A percentile compares a stretch with the other conserved stretches of the same genome.
Evolutionary conservation across 2,329 filamentous ascomycete genomes (phyloP).

Genomic region (Pseudohalonectria lignicola): DNA sequence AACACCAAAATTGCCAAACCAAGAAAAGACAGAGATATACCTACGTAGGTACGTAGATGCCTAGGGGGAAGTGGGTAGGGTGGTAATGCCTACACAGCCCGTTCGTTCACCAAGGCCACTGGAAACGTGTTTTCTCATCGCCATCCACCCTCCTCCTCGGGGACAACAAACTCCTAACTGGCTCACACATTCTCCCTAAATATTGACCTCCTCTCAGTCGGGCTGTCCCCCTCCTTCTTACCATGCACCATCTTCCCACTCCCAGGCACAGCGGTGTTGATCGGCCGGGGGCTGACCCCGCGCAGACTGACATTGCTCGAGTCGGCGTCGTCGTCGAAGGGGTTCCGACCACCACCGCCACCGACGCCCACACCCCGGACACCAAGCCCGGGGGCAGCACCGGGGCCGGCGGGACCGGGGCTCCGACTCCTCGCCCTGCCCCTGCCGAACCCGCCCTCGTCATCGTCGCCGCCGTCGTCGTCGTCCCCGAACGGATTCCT

Average conservation of each 20-base stretch:
- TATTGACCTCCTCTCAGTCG: slow-evolving; percentile 57
- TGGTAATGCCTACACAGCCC: too few relatives aligned
- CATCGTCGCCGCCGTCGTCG: slow-evolving; percentile 13
- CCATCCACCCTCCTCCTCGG: too few relatives aligned
- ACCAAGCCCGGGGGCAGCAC: slow-evolving; percentile 21
- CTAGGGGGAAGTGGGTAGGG: too few relatives aligned
- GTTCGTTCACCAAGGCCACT: too few relatives aligned
- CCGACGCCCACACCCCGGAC: slow-evolving; percentile 30
- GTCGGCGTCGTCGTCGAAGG: slow-evolving; percentile 56
- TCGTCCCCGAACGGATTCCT: background rate
- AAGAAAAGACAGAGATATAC: too few relatives aligned
- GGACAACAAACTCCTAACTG: too few relatives aligned
- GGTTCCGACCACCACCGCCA: slow-evolving; percentile 35
- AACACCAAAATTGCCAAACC: too few relatives aligned
- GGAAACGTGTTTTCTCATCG: too few relatives aligned
- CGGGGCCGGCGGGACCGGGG: slow-evolving; percentile 16
- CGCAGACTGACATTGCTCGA: slow-evolving; percentile 50
- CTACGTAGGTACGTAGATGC: too few relatives aligned
- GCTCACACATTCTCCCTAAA: slow-evolving; percentile 61
- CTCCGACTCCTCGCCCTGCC: slow-evolving; percentile 32
- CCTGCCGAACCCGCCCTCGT: slow-evolving; percentile 18
- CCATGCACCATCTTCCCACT: slow-evolving; percentile 11
- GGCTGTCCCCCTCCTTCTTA: slow-evolving; percentile 37
- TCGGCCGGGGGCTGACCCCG: slow-evolving; percentile 68
- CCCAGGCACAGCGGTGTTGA: slow-evolving; percentile 39